phyloP scores from a whole-genome alignment of 1,139 yeast species.

The Yamadazyma diospyri region DNA sequence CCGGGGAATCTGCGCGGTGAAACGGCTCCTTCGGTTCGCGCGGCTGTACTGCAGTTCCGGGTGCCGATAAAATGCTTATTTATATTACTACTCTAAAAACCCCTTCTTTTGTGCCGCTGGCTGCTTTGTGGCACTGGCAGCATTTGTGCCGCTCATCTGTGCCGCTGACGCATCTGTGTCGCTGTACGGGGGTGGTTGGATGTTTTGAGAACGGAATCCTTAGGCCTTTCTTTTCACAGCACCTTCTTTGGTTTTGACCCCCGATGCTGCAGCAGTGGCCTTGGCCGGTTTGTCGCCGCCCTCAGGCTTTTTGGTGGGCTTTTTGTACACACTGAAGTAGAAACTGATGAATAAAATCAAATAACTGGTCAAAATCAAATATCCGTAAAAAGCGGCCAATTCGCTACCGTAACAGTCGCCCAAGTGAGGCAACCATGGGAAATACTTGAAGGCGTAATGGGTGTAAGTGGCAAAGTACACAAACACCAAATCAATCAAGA shows the following conservation, averaged over 20 bases:
- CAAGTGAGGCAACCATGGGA: slow-evolving; percentile 64
- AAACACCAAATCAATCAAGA: slow-evolving; percentile 81
- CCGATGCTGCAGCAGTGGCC: neutral
- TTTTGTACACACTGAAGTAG: slow-evolving; percentile 81
- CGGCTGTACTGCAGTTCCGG: too few relatives aligned
- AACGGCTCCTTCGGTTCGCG: too few relatives aligned
- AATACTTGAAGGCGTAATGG: slow-evolving; percentile 61
- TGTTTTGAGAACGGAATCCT: too few relatives aligned
- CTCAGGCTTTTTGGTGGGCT: slow-evolving; percentile 41
- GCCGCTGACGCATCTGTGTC: too few relatives aligned
- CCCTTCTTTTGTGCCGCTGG: too few relatives aligned
- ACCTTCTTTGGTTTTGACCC: slow-evolving; percentile 1
- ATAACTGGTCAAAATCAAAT: slow-evolving; percentile 84
- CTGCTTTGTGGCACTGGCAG: too few relatives aligned
- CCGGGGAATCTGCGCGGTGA: too few relatives aligned
- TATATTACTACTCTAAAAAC: too few relatives aligned
- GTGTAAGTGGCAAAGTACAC: slow-evolving; percentile 93
- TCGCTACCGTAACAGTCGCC: slow-evolving; percentile 93
- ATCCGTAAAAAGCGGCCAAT: slow-evolving; percentile 89
- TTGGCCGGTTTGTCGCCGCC: neutral
- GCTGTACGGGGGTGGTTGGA: too few relatives aligned
- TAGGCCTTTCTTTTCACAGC: slow-evolving; percentile 4
- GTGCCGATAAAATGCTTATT: too few relatives aligned
- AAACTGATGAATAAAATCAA: slow-evolving; percentile 88
- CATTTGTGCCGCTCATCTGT: too few relatives aligned